A percentile compares a stretch with the other conserved stretches of the same genome.
Evolutionary conservation across 345 rosid genomes (phyloP).

Genomic region (Citrus unshiu): DNA sequence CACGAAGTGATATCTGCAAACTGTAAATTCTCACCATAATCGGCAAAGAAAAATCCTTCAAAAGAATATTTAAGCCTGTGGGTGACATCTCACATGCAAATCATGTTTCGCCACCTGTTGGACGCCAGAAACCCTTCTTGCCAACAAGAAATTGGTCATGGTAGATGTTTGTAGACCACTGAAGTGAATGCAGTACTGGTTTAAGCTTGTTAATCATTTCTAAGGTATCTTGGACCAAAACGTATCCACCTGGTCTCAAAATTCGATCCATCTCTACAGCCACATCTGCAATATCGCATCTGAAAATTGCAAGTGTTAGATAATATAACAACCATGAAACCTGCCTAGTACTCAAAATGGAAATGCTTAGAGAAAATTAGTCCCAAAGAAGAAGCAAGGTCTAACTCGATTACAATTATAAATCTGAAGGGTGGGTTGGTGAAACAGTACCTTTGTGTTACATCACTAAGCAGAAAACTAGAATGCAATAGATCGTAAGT

Average conservation of each 20-base stretch:
- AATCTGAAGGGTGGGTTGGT: background rate
- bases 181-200: conserved; percentile 51
- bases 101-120: conserved; percentile 18
- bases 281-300: conserved; percentile 59
- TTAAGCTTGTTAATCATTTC: conserved; percentile 53
- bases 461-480: conserved; percentile 53
- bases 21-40: background rate
- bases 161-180: conserved; percentile 60
- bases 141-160: conserved; percentile 67
- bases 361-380: background rate
- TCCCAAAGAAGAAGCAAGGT: background rate
- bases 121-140: conserved; percentile 82
- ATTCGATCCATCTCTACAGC: conserved; percentile 75
- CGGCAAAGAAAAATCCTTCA: background rate
- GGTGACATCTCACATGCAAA: background rate
- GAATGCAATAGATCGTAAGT: conserved; percentile 85
- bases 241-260: conserved; percentile 75
- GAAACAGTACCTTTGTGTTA: conserved; percentile 43
- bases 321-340: background rate
- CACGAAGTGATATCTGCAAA: background rate
- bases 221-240: conserved; percentile 67
- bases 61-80: background rate
- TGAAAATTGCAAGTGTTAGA: conserved; percentile 18
- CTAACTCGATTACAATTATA: background rate
- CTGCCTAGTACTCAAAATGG: background rate